Evolutionary conservation across 2,329 filamentous ascomycete genomes (phyloP).

Genomic region (Lachnellula cervina): DNA sequence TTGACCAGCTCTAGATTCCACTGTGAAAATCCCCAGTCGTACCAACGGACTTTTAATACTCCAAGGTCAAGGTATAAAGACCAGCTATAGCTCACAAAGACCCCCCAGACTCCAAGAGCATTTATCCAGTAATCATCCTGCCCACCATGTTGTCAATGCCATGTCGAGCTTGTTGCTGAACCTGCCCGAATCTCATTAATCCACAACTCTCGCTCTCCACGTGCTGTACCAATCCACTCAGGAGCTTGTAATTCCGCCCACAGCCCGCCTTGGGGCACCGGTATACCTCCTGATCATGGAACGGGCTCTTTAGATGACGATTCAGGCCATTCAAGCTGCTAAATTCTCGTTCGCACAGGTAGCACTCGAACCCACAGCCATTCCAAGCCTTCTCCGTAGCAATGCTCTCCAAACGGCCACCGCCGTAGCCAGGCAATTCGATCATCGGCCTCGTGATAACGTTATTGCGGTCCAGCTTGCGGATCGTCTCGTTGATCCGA

Average conservation of each 20-base stretch:
- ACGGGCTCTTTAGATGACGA: slow-evolving; percentile 49
- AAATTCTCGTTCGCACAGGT: slow-evolving; percentile 48
- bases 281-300: slow-evolving; percentile 42
- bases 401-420: slow-evolving; percentile 26
- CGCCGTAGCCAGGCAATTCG: slow-evolving; percentile 36
- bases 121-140: slow-evolving; percentile 24
- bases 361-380: slow-evolving; percentile 44
- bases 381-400: slow-evolving; percentile 43
- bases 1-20: too few species aligned
- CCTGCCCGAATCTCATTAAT: slow-evolving; percentile 19
- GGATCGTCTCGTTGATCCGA: slow-evolving; percentile 42
- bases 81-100: too few species aligned
- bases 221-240: slow-evolving; percentile 24
- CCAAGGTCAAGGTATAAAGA: too few species aligned
- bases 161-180: slow-evolving; percentile 15
- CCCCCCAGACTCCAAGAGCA: background rate
- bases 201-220: slow-evolving; percentile 28
- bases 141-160: slow-evolving; percentile 28
- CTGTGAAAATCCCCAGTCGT: too few species aligned
- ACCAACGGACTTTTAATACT: too few species aligned
- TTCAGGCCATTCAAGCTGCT: slow-evolving; percentile 35
- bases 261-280: slow-evolving; percentile 18
- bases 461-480: slow-evolving; percentile 41
- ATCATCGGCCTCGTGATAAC: slow-evolving; percentile 48
- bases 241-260: slow-evolving; percentile 15